These are phyloP conservation scores for Malassezia nana DNA, from an alignment of 1,284 basidiomycete species.

Conservation along the genomic window DNA sequence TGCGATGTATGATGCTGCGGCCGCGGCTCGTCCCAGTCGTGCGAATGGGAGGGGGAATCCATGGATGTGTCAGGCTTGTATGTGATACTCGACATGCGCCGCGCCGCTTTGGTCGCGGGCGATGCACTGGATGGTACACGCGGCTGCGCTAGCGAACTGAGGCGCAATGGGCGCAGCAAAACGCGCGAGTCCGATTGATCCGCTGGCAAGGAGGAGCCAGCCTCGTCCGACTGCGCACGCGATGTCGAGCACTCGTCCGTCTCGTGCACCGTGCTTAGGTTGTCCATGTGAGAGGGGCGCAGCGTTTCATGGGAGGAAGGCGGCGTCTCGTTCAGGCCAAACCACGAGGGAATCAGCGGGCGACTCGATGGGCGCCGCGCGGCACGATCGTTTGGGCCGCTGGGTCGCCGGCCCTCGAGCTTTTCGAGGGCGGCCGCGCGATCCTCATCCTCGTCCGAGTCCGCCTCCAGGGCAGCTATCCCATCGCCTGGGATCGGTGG, in stretches of 20 bases:
- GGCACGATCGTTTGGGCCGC: background rate
- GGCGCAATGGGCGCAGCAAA: constrained; percentile 6
- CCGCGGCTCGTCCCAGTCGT: background rate
- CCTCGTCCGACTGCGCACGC: background rate
- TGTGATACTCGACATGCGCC: constrained; percentile 7
- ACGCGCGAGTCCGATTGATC: background rate
- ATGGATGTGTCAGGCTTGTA: constrained; percentile 5
- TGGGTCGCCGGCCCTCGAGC: constrained; percentile 11
- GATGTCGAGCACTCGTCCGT: background rate
- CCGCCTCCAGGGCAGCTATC: constrained; percentile 3
- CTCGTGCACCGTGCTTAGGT: constrained; percentile 1
- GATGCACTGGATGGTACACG: background rate
- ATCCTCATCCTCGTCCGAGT: constrained; percentile 5
- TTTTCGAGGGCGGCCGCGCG: constrained; percentile 12
- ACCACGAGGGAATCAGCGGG: constrained; percentile 4
- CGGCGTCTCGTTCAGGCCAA: background rate
- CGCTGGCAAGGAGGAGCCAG: background rate
- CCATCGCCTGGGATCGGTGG: constrained; percentile 10
- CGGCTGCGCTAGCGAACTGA: background rate
- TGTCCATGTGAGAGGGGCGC: background rate
- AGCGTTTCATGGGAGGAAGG: background rate
- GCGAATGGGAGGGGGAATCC: background rate
- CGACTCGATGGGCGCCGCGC: background rate
- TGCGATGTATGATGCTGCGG: background rate
- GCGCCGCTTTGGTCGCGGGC: background rate